These are phyloP conservation scores for Ceratocystis smalleyi DNA, from an alignment of 2,329 filamentous ascomycete genomes.

Conservation along the genomic window DNA sequence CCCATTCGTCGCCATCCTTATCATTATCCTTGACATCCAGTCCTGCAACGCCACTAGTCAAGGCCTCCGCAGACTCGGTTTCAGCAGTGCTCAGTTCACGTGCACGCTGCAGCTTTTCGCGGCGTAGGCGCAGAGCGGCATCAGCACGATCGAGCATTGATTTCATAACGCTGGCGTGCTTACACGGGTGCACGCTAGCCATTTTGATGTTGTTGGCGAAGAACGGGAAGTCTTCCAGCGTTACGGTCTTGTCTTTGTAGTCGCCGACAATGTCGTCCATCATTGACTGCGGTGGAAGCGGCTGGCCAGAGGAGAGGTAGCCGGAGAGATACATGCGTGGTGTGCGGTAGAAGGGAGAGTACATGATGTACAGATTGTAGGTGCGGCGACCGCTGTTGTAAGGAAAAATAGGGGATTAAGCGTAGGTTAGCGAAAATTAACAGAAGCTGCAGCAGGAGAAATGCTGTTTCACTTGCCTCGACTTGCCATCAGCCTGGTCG, in stretches of 20 bases:
- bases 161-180: slow-evolving; percentile 97
- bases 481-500: slow-evolving; percentile 15
- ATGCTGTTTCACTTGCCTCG: background rate
- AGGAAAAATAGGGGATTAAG: background rate
- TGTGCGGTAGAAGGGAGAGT: slow-evolving; percentile 90
- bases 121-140: slow-evolving; percentile 73
- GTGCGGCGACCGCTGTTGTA: slow-evolving; percentile 57
- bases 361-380: slow-evolving; percentile 98
- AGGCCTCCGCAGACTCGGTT: slow-evolving; percentile 38
- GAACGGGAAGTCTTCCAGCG: slow-evolving; percentile 92
- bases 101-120: slow-evolving; percentile 44
- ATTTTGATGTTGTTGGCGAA: slow-evolving; percentile 87
- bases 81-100: slow-evolving; percentile 38
- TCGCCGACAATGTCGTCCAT: slow-evolving; percentile 95
- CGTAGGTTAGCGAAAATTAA: slow-evolving; percentile 14
- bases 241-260: slow-evolving; percentile 98
- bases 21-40: slow-evolving; percentile 39
- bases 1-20: slow-evolving; percentile 41
- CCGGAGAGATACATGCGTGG: slow-evolving; percentile 90
- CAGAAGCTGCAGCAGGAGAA: background rate
- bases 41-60: slow-evolving; percentile 66
- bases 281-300: slow-evolving; percentile 70
- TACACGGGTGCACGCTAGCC: slow-evolving; percentile 92
- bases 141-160: slow-evolving; percentile 89
- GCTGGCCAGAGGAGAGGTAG: slow-evolving; percentile 64